phyloP scores from a whole-genome alignment of 352 stramenopile genomes.

The Pythium plurisporium region DNA sequence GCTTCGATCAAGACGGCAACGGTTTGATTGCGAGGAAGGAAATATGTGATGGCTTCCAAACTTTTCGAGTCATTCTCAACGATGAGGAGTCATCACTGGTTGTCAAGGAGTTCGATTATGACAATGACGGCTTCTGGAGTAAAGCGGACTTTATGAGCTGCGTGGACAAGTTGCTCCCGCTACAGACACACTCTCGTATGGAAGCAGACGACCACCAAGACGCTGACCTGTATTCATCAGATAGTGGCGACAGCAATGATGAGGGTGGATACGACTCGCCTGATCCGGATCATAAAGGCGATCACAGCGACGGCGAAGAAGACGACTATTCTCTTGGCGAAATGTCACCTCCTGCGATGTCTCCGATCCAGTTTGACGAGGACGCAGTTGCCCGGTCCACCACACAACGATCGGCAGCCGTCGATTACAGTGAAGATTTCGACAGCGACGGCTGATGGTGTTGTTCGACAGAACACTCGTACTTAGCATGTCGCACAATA shows the following conservation, averaged over 20 bases:
- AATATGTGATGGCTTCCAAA: slow-evolving; percentile 39
- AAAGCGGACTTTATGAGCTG: slow-evolving; percentile 45
- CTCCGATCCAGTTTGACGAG: slow-evolving; percentile 13
- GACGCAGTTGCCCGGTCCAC: background rate
- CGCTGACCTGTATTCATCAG: background rate
- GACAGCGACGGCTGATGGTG: slow-evolving; percentile 19
- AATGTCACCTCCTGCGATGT: slow-evolving; percentile 15
- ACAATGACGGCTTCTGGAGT: slow-evolving; percentile 51
- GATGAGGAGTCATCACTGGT: slow-evolving; percentile 38
- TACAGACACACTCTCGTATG: background rate
- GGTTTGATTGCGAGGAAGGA: slow-evolving; percentile 51
- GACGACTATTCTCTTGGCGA: slow-evolving; percentile 16
- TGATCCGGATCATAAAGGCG: background rate
- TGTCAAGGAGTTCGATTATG: slow-evolving; percentile 49
- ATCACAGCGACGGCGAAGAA: background rate
- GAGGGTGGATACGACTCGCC: slow-evolving; percentile 3
- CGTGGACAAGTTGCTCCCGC: slow-evolving; percentile 35
- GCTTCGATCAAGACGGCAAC: slow-evolving; percentile 60
- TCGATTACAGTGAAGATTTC: slow-evolving; percentile 65
- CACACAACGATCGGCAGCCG: slow-evolving; percentile 12
- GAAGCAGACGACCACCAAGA: background rate
- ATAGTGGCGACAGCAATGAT: background rate
- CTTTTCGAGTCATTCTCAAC: slow-evolving; percentile 36
- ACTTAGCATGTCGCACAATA: background rate
- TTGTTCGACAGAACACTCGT: background rate